phyloP scores from a whole-genome alignment of 2,329 filamentous ascomycete genomes.

The Bisporella sp. region DNA sequence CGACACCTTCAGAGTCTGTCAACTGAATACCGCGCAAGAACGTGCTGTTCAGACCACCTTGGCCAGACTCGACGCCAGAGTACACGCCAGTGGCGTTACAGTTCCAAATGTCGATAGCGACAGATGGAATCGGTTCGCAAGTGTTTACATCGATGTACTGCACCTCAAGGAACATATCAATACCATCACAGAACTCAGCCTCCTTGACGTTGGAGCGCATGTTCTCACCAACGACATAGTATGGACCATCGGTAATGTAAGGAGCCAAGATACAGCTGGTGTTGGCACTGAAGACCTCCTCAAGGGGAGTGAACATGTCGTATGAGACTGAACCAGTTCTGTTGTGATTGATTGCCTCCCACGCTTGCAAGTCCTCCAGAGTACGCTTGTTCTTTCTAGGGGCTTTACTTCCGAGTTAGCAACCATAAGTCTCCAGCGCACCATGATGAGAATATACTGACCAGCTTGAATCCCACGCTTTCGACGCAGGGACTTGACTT shows the following conservation, averaged over 20 bases:
- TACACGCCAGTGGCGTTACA: conserved; percentile 34
- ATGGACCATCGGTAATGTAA: conserved; percentile 48
- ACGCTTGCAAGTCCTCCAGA: conserved; percentile 16
- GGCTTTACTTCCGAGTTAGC: conserved; percentile 4
- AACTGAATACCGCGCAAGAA: conserved; percentile 35
- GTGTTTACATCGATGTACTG: conserved; percentile 29
- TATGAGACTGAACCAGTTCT: conserved; percentile 19
- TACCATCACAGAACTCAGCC: conserved; percentile 18
- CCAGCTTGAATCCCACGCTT: not conserved
- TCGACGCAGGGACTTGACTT: conserved; percentile 10
- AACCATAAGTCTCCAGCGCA: not conserved
- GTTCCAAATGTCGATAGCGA: conserved; percentile 33
- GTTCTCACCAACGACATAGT: conserved; percentile 36
- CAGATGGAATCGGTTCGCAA: conserved; percentile 29
- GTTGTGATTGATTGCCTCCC: conserved; percentile 16
- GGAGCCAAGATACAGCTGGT: conserved; percentile 42
- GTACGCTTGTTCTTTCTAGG: conserved; percentile 17
- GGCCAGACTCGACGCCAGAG: conserved; percentile 25
- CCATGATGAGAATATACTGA: conserved; percentile 6
- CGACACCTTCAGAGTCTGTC: conserved; percentile 33
- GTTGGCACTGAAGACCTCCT: conserved; percentile 35
- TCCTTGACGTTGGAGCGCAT: conserved; percentile 34
- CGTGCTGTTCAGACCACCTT: conserved; percentile 23
- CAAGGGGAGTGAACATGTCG: conserved; percentile 27
- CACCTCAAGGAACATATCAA: not conserved